Conservation (phyloP, 371 early-diverging fungal genomes). For the Choanephora cucurbitarum region DNA sequence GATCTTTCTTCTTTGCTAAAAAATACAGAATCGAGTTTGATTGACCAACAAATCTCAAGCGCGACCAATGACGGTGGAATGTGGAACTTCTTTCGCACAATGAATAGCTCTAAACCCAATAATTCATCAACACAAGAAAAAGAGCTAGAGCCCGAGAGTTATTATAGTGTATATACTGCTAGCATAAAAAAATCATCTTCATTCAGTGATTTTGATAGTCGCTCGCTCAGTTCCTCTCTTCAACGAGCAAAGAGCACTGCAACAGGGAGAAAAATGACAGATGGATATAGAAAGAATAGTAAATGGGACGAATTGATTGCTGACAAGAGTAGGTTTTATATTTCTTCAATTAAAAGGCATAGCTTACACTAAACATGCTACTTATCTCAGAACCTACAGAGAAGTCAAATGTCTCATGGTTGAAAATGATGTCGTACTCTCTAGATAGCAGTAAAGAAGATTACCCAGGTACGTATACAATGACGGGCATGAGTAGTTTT, state of each 20-base stretch:
- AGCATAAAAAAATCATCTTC: conserved; percentile 27
- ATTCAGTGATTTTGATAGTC: background rate
- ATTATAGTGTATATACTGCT: conserved; percentile 40
- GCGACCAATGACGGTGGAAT: conserved; percentile 6
- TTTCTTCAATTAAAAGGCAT: background rate
- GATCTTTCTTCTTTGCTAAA: conserved; percentile 5
- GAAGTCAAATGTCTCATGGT: background rate
- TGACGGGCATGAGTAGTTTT: too few species aligned
- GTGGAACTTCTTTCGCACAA: conserved; percentile 15
- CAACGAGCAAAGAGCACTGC: background rate
- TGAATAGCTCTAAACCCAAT: background rate
- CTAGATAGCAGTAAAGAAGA: background rate
- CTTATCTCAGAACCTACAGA: background rate
- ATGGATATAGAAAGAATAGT: conserved; percentile 45
- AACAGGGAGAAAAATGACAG: conserved; percentile 40
- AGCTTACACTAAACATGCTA: background rate
- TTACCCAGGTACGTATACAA: conserved; percentile 6
- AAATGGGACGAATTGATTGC: conserved; percentile 46
- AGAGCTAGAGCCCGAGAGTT: conserved; percentile 9
- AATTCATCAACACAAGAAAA: background rate
- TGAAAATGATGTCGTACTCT: background rate
- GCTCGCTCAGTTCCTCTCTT: background rate
- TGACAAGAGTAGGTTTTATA: conserved; percentile 30
- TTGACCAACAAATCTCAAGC: conserved; percentile 1
- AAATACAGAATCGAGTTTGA: conserved; percentile 6